Conservation (phyloP, 495 filamentous ascomycete species). For the Podospora australis region DNA sequence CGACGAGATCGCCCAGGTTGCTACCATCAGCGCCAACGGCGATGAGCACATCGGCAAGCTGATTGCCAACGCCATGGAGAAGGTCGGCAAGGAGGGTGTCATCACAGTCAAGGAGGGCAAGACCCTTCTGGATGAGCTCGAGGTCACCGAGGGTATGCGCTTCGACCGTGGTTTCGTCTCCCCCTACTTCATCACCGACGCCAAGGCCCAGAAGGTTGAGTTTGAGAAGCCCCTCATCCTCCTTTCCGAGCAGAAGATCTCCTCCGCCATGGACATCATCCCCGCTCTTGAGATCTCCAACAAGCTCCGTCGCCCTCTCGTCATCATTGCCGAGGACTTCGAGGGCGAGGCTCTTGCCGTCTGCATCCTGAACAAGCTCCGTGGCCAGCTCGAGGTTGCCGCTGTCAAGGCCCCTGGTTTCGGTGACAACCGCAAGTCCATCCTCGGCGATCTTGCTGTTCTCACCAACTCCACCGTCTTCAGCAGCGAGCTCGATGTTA, state of each 20-base stretch:
- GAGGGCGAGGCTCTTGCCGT: slow-evolving; percentile 97
- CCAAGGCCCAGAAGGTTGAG: slow-evolving; percentile 97
- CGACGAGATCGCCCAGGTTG: slow-evolving; percentile 95
- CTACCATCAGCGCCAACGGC: slow-evolving; percentile 96
- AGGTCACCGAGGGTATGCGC: slow-evolving; percentile 98
- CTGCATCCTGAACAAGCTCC: slow-evolving; percentile 99
- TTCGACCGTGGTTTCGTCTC: slow-evolving; percentile 98
- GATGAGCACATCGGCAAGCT: slow-evolving; percentile 92
- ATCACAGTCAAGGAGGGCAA: slow-evolving; percentile 99
- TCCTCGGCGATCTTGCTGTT: slow-evolving; percentile 91
- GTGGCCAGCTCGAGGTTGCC: slow-evolving; percentile 95
- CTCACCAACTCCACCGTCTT: slow-evolving; percentile 97
- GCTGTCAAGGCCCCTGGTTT: slow-evolving; percentile 99
- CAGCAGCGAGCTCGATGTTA: slow-evolving; percentile 95
- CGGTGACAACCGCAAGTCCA: slow-evolving; percentile 99
- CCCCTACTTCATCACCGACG: slow-evolving; percentile 99
- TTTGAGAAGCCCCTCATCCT: slow-evolving; percentile 99
- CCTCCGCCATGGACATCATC: slow-evolving; percentile 95
- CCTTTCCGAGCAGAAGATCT: slow-evolving; percentile 99
- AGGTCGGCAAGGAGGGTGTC: slow-evolving; percentile 98
- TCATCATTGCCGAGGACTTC: slow-evolving; percentile 99
- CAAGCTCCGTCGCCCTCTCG: slow-evolving; percentile 85
- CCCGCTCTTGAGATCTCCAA: slow-evolving; percentile 95
- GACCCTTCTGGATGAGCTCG: slow-evolving; percentile 95
- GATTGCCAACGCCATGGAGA: slow-evolving; percentile 98